A percentile compares a stretch with the other conserved stretches of the same genome.
Evolutionary conservation across 1,139 yeast species (phyloP).

Genomic region (Yamadazyma atlantica): DNA sequence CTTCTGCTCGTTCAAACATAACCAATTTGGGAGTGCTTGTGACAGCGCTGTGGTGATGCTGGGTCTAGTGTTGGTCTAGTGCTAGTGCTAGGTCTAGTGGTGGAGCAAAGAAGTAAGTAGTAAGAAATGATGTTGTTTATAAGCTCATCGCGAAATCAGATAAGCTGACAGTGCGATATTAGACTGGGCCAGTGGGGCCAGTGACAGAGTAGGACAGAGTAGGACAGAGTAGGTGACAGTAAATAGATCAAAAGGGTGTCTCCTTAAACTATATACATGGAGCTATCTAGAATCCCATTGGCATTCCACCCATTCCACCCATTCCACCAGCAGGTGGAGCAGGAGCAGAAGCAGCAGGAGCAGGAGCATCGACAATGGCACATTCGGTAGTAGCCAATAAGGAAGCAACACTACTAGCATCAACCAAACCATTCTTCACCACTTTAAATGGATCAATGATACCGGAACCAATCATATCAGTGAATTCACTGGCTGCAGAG

Average conservation of each 20-base stretch:
- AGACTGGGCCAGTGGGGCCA: too few relatives aligned
- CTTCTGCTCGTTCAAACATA: slow-evolving; percentile 1
- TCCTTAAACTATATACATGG: slow-evolving; percentile 6
- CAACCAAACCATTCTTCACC: slow-evolving; percentile 94
- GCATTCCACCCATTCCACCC: slow-evolving; percentile 45
- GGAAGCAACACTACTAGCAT: slow-evolving; percentile 98
- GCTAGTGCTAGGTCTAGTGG: too few relatives aligned
- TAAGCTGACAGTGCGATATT: too few relatives aligned
- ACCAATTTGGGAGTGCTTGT: too few relatives aligned
- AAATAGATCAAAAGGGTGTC: too few relatives aligned
- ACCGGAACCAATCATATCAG: slow-evolving; percentile 97
- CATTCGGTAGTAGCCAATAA: slow-evolving; percentile 98
- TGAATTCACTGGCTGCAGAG: slow-evolving; percentile 90
- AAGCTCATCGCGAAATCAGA: too few relatives aligned
- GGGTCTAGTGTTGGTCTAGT: too few relatives aligned
- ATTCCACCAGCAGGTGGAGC: slow-evolving; percentile 57
- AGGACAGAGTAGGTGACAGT: too few relatives aligned
- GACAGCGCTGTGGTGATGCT: too few relatives aligned
- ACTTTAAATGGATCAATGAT: slow-evolving; percentile 99
- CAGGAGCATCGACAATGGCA: slow-evolving; percentile 96
- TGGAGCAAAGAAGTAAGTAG: too few relatives aligned
- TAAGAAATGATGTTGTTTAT: too few relatives aligned
- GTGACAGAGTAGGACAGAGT: too few relatives aligned
- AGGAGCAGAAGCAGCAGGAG: slow-evolving; percentile 63
- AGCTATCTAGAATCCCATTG: slow-evolving; percentile 15